phyloP scores from a whole-genome alignment of 257 asterid genomes.

The Eucommia ulmoides region DNA sequence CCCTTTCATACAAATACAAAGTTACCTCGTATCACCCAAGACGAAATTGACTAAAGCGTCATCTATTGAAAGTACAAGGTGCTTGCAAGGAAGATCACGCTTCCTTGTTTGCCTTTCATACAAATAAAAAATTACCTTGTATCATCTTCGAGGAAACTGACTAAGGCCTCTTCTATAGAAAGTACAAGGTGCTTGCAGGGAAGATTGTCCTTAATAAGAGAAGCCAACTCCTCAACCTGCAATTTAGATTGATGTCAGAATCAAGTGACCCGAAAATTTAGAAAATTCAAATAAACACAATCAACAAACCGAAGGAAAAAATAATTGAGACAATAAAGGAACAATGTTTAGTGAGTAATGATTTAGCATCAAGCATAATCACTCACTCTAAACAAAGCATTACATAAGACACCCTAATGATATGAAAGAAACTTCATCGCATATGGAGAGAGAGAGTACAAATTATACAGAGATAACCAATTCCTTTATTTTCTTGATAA shows the following conservation, averaged over 20 bases:
- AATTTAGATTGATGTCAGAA: constrained; percentile 7
- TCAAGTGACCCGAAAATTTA: constrained; percentile 5
- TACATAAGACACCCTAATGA: neutral
- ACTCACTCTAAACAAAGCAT: neutral
- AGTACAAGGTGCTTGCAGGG: constrained; percentile 80
- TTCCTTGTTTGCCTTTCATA: too few species aligned
- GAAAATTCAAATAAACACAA: constrained; percentile 1
- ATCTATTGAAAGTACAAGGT: neutral
- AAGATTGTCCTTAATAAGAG: constrained; percentile 64
- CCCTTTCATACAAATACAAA: too few species aligned
- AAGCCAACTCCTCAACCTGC: constrained; percentile 94
- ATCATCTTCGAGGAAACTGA: constrained; percentile 57
- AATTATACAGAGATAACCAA: too few species aligned
- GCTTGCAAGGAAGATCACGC: constrained; percentile 8
- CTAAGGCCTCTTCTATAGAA: constrained; percentile 61
- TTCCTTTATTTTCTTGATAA: too few species aligned
- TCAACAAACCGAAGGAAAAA: constrained; percentile 1
- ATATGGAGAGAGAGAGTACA: too few species aligned
- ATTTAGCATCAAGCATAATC: neutral
- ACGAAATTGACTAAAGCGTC: neutral
- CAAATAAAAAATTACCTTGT: constrained; percentile 45
- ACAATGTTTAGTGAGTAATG: neutral
- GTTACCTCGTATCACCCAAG: constrained; percentile 1
- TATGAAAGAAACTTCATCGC: neutral
- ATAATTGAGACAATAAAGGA: neutral